phyloP scores from a whole-genome alignment of 345 rosid genomes.

The Lepidium sativum region DNA sequence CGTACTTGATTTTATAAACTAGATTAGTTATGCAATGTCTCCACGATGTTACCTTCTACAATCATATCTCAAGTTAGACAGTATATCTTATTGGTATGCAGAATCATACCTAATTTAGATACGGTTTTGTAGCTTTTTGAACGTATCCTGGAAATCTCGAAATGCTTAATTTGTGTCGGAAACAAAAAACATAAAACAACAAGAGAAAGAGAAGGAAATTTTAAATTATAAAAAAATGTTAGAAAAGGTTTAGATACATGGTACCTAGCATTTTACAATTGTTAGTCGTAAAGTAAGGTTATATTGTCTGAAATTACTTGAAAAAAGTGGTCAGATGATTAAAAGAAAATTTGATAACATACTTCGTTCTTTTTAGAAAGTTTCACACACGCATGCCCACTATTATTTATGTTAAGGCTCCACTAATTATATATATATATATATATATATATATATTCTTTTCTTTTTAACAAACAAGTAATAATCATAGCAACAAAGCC shows the following conservation, averaged over 20 bases:
- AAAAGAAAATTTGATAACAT: neutral
- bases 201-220: neutral
- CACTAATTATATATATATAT: too few relatives aligned
- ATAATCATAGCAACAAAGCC: too few relatives aligned
- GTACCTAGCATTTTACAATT: neutral
- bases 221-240: neutral
- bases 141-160: neutral
- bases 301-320: neutral
- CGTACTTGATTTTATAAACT: too few relatives aligned
- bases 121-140: neutral
- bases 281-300: slow-evolving; percentile 20
- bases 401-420: too few relatives aligned
- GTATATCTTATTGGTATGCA: neutral
- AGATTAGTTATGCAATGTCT: neutral
- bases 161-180: neutral
- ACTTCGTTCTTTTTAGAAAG: neutral
- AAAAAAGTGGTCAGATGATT: neutral
- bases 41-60: neutral
- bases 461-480: too few relatives aligned
- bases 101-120: neutral
- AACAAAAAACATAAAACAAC: neutral
- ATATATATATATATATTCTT: too few relatives aligned
- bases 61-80: neutral
- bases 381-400: neutral
- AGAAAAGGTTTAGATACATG: slow-evolving; percentile 1